phyloP scores from a whole-genome alignment of 441 rosid genomes.

The Aquilaria agallochum region DNA sequence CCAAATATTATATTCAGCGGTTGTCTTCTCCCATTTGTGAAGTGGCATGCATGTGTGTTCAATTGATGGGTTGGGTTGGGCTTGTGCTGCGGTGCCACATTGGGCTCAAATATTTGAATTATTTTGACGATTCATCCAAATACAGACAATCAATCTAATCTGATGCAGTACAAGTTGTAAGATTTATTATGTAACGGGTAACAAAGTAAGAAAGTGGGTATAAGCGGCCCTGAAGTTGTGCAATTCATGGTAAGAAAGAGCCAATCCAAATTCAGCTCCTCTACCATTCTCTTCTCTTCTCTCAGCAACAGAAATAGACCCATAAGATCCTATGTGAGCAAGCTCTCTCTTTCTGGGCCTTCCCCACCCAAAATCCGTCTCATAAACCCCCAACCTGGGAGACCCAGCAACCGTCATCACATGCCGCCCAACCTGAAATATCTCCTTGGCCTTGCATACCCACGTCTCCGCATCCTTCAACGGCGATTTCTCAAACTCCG shows the following conservation, averaged over 20 bases:
- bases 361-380: constrained; percentile 48
- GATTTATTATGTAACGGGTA: too few species aligned
- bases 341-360: constrained; percentile 21
- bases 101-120: too few species aligned
- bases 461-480: not conserved
- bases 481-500: constrained; percentile 16
- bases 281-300: constrained; percentile 21
- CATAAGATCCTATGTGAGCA: constrained; percentile 16
- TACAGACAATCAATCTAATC: too few species aligned
- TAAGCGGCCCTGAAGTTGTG: constrained; percentile 11
- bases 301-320: constrained; percentile 17
- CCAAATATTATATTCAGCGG: too few species aligned
- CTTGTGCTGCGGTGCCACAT: too few species aligned
- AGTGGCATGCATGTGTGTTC: too few species aligned
- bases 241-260: constrained; percentile 13
- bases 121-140: too few species aligned
- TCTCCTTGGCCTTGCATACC: too few species aligned
- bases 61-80: too few species aligned
- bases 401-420: constrained; percentile 23
- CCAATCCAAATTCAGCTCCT: constrained; percentile 33
- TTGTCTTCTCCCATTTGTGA: too few species aligned
- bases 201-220: too few species aligned
- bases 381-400: constrained; percentile 22
- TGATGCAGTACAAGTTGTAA: too few species aligned
- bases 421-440: not conserved